Conservation (phyloP, 73 alveolate species). For the Tetrahymena borealis region DNA sequence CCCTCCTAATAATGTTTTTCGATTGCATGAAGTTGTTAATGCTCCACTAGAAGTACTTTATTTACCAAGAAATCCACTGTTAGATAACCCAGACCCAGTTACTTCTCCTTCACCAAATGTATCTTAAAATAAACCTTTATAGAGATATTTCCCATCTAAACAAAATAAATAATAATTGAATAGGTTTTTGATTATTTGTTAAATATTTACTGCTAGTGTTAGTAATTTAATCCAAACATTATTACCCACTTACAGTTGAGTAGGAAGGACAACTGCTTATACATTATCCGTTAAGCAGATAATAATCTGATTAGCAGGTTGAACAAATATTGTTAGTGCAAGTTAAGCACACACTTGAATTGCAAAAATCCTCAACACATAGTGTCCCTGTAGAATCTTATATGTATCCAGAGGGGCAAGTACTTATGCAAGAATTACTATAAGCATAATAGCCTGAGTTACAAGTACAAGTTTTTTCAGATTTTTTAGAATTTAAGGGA, state of each 20-base stretch:
- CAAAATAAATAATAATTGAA: not conserved
- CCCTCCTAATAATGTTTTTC: not conserved
- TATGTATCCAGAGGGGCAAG: not conserved
- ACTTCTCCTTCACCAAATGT: not conserved
- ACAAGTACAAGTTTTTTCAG: not conserved
- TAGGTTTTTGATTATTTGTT: not conserved
- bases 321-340: not conserved
- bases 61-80: not conserved
- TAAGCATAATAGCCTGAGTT: not conserved
- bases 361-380: not conserved
- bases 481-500: not conserved
- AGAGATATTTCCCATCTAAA: not conserved
- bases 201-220: not conserved
- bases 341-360: not conserved
- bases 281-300: not conserved
- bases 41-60: not conserved
- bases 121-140: not conserved
- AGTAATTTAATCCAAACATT: not conserved
- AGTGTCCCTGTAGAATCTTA: not conserved
- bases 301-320: not conserved
- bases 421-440: not conserved
- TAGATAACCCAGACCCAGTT: not conserved
- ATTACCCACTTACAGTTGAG: not conserved
- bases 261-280: not conserved
- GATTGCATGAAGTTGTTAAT: not conserved